A percentile compares a stretch with the other conserved stretches of the same genome.
Evolutionary conservation across 345 rosid genomes (phyloP).

Genomic region (Boechera stricta): DNA sequence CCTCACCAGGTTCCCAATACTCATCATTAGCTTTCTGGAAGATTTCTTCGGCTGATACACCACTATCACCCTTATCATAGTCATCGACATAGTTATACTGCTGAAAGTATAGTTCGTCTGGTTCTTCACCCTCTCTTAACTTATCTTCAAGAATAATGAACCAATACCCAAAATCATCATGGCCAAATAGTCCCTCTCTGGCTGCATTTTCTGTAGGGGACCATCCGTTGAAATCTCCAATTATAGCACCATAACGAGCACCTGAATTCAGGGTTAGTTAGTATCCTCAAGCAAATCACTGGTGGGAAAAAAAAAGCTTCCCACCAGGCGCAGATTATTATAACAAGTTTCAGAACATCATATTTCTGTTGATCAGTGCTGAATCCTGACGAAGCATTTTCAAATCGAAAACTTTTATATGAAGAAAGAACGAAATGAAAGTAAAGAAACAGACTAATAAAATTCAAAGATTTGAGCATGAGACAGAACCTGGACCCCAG

Average conservation of each 20-base stretch:
- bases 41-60: conserved; percentile 71
- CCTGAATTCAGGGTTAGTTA: conserved; percentile 52
- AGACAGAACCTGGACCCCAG: conserved; percentile 93
- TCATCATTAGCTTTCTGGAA: conserved; percentile 84
- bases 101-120: conserved; percentile 94
- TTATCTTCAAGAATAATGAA: conserved; percentile 89
- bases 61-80: conserved; percentile 91
- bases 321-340: not conserved
- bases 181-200: conserved; percentile 85
- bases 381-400: not conserved
- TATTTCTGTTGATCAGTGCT: not conserved
- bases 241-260: conserved; percentile 90
- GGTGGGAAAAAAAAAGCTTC: not conserved
- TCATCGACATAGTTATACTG: conserved; percentile 88
- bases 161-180: conserved; percentile 96
- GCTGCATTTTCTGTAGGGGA: conserved; percentile 86
- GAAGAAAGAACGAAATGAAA: conserved; percentile 8
- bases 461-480: conserved; percentile 9
- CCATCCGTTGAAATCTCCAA: conserved; percentile 94
- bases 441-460: conserved; percentile 24
- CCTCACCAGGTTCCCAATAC: conserved; percentile 99
- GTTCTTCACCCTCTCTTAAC: conserved; percentile 80
- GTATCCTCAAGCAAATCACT: conserved; percentile 11
- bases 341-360: conserved; percentile 3
- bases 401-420: not conserved